These are phyloP conservation scores for Sungouiozyma ichnusensis DNA, from an alignment of 805 yeast genomes.

Conservation along the genomic window DNA sequence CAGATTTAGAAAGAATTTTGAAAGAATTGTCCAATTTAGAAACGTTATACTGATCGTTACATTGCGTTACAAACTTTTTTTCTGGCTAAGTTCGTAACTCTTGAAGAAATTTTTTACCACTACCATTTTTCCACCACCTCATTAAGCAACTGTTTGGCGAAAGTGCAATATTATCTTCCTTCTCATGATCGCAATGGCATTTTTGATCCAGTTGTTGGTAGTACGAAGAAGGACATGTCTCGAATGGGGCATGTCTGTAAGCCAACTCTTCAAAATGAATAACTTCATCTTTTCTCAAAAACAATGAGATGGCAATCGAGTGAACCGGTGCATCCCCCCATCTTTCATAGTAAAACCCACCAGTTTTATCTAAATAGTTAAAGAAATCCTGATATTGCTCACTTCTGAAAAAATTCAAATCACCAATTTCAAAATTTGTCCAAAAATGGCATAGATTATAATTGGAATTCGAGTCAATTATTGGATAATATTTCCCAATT, in stretches of 20 bases:
- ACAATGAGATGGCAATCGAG: constrained; percentile 53
- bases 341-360: constrained; percentile 77
- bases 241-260: constrained; percentile 63
- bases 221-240: constrained; percentile 46
- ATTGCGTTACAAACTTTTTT: neutral
- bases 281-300: constrained; percentile 49
- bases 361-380: constrained; percentile 50
- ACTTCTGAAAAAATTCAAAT: constrained; percentile 58
- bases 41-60: constrained; percentile 29
- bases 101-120: constrained; percentile 29
- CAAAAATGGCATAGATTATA: constrained; percentile 81
- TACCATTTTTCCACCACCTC: constrained; percentile 72
- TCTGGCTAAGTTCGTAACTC: constrained; percentile 1
- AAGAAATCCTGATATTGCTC: constrained; percentile 54
- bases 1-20: constrained; percentile 75
- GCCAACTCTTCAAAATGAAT: constrained; percentile 79
- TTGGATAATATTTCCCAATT: constrained; percentile 33
- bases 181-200: constrained; percentile 48
- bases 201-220: constrained; percentile 42
- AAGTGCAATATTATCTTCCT: constrained; percentile 35
- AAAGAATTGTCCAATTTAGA: constrained; percentile 73
- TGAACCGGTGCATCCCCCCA: constrained; percentile 98
- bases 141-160: constrained; percentile 51
- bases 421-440: constrained; percentile 78
- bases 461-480: constrained; percentile 36